phyloP scores from a whole-genome alignment of 2,329 filamentous ascomycete genomes.

The Sclerotinia minor region DNA sequence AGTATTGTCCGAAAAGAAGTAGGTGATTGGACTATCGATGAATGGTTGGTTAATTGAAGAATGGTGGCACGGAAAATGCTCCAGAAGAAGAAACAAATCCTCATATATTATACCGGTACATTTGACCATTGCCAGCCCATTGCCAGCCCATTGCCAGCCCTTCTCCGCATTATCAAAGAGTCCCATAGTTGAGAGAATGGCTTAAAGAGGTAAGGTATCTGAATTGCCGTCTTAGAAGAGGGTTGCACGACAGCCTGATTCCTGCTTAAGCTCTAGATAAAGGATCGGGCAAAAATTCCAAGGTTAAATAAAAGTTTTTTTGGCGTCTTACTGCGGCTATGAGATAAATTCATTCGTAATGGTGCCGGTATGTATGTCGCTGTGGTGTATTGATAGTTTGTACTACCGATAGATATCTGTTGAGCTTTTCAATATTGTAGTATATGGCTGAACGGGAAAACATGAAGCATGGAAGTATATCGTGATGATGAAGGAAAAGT shows the following conservation, averaged over 20 bases:
- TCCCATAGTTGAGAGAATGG: neutral
- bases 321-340: constrained; percentile 24
- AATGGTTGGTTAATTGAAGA: constrained; percentile 7
- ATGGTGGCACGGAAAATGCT: constrained; percentile 15
- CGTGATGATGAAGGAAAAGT: neutral
- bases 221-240: constrained; percentile 20
- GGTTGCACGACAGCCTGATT: constrained; percentile 11
- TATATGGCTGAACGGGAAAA: neutral
- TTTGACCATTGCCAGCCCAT: neutral
- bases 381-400: neutral
- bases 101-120: neutral
- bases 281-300: neutral
- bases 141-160: neutral
- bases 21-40: neutral
- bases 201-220: constrained; percentile 2
- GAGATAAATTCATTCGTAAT: neutral
- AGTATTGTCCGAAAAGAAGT: neutral
- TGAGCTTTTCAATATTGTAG: constrained; percentile 2
- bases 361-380: neutral
- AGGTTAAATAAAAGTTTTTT: constrained; percentile 1
- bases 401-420: neutral
- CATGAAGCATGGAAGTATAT: neutral
- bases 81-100: neutral
- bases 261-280: constrained; percentile 3
- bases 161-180: constrained; percentile 20